Evolutionary conservation across 495 filamentous ascomycete species (phyloP).

Genomic region (Penicillium samsonianum): DNA sequence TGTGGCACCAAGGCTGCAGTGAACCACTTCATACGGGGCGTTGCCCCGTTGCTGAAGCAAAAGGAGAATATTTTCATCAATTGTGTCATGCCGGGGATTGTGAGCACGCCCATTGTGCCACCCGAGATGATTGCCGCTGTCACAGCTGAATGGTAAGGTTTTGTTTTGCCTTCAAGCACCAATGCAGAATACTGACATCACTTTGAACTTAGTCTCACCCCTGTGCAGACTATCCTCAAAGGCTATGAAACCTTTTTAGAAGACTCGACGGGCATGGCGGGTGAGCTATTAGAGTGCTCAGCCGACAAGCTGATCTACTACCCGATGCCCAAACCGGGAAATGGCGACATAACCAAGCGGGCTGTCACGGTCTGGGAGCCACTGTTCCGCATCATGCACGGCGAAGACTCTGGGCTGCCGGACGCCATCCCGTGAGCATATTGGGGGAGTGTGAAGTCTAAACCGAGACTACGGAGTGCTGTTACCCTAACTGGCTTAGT

Average conservation of each 20-base stretch:
- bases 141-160: slow-evolving; percentile 29
- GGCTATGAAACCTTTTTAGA: slow-evolving; percentile 30
- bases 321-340: slow-evolving; percentile 23
- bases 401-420: slow-evolving; percentile 27
- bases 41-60: slow-evolving; percentile 29
- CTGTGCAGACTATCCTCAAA: slow-evolving; percentile 27
- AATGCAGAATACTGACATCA: slow-evolving; percentile 3
- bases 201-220: slow-evolving; percentile 22
- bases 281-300: slow-evolving; percentile 32
- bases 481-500: slow-evolving; percentile 1
- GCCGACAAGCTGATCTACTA: slow-evolving; percentile 30
- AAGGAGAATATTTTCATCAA: slow-evolving; percentile 36
- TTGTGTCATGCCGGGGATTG: slow-evolving; percentile 32
- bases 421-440: slow-evolving; percentile 27
- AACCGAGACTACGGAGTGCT: background rate
- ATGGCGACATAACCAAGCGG: slow-evolving; percentile 30
- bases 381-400: slow-evolving; percentile 32
- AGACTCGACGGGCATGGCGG: slow-evolving; percentile 31
- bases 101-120: slow-evolving; percentile 33
- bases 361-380: slow-evolving; percentile 37
- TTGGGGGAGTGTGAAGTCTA: background rate
- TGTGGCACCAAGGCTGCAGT: slow-evolving; percentile 34
- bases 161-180: background rate
- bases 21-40: slow-evolving; percentile 30
- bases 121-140: slow-evolving; percentile 31